Conservation (phyloP, 768 basidiomycete species). For the Phylloporus sp. region DNA sequence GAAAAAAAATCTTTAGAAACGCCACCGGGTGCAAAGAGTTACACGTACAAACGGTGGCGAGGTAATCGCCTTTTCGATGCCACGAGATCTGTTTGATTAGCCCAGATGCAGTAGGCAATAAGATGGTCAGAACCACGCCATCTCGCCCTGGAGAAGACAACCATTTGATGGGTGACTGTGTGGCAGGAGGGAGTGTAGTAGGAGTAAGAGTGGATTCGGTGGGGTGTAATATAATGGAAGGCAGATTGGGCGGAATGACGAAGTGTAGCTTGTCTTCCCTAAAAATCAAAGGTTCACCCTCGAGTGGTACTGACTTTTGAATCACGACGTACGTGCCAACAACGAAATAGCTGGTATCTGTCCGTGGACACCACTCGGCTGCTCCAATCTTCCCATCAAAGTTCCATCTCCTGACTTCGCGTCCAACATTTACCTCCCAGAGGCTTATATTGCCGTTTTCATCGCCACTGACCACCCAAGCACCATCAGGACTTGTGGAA, state of each 20-base stretch:
- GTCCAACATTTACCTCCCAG: slow-evolving; percentile 90
- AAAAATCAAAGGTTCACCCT: slow-evolving; percentile 9
- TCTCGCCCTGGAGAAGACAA: slow-evolving; percentile 43
- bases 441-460: slow-evolving; percentile 81
- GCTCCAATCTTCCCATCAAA: slow-evolving; percentile 76
- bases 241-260: slow-evolving; percentile 74
- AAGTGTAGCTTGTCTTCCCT: slow-evolving; percentile 82
- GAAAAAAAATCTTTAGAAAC: slow-evolving; percentile 9
- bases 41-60: slow-evolving; percentile 88
- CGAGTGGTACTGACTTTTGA: slow-evolving; percentile 2
- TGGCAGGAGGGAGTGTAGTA: slow-evolving; percentile 53
- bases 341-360: slow-evolving; percentile 73
- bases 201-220: slow-evolving; percentile 64
- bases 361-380: slow-evolving; percentile 90
- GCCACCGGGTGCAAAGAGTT: slow-evolving; percentile 1
- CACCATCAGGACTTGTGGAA: slow-evolving; percentile 80
- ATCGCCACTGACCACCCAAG: slow-evolving; percentile 89
- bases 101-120: slow-evolving; percentile 62
- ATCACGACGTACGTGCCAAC: slow-evolving; percentile 64
- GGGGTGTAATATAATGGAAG: slow-evolving; percentile 48
- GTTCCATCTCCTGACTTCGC: slow-evolving; percentile 83
- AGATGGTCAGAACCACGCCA: slow-evolving; percentile 54
- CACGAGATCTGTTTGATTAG: slow-evolving; percentile 77
- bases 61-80: slow-evolving; percentile 94
- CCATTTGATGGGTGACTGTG: slow-evolving; percentile 72